Evolutionary conservation across 257 asterid genomes (phyloP).

Genomic region (Euphrasia confusa): DNA sequence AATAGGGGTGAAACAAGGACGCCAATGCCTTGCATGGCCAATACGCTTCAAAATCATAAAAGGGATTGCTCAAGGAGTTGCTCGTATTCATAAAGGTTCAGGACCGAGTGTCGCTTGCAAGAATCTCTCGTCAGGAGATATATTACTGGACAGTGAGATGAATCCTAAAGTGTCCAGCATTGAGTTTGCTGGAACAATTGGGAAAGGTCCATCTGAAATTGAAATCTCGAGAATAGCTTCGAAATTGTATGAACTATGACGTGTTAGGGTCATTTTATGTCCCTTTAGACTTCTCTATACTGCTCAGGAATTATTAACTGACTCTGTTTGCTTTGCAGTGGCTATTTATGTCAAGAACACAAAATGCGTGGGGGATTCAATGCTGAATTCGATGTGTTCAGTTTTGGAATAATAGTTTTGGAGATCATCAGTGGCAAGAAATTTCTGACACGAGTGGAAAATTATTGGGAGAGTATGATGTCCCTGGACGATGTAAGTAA

Average conservation of each 20-base stretch:
- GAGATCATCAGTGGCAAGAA: constrained; percentile 24
- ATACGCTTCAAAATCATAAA: constrained; percentile 17
- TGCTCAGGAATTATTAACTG: neutral
- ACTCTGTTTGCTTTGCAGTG: constrained; percentile 14
- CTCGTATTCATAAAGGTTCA: constrained; percentile 22
- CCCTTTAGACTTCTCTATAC: neutral
- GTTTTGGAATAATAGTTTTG: constrained; percentile 25
- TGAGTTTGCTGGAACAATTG: neutral
- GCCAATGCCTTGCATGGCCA: neutral
- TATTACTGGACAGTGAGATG: constrained; percentile 26
- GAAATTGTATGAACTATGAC: constrained; percentile 2
- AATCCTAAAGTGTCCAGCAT: constrained; percentile 25
- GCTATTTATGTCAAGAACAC: constrained; percentile 16
- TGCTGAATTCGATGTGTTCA: constrained; percentile 17
- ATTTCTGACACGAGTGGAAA: neutral
- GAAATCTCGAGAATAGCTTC: constrained; percentile 4
- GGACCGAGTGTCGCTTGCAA: constrained; percentile 10
- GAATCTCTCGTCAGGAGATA: constrained; percentile 6
- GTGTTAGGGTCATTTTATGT: neutral
- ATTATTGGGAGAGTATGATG: neutral
- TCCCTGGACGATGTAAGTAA: constrained; percentile 1
- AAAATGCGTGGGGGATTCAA: neutral
- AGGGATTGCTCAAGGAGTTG: constrained; percentile 18
- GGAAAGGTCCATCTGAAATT: neutral
- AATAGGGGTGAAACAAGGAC: neutral